A percentile compares a stretch with the other conserved stretches of the same genome.
Conservation (phyloP, 441 rosid genomes). For the Pelargonium myrrhifolium region DNA sequence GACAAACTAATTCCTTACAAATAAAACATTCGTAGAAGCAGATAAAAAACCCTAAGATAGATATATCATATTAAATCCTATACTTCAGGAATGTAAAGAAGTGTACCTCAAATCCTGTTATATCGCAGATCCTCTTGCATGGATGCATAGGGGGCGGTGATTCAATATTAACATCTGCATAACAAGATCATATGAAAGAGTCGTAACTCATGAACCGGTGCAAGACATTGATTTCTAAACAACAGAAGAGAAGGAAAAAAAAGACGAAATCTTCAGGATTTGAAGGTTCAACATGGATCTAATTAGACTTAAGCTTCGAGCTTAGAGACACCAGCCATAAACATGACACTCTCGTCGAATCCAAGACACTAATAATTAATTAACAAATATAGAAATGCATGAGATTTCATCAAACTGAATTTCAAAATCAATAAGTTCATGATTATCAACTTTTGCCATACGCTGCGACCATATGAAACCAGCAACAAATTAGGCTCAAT, state of each 20-base stretch:
- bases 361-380: too few relatives aligned
- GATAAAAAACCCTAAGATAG: neutral
- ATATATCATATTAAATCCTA: neutral
- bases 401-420: too few relatives aligned
- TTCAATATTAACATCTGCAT: slow-evolving; percentile 67
- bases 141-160: slow-evolving; percentile 82
- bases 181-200: slow-evolving; percentile 7
- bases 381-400: too few relatives aligned
- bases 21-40: too few relatives aligned
- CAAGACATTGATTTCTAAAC: neutral
- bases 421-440: too few relatives aligned
- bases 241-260: neutral
- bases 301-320: neutral
- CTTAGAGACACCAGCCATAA: neutral
- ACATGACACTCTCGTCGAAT: too few relatives aligned
- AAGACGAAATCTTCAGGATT: neutral
- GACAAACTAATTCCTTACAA: too few relatives aligned
- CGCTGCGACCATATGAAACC: too few relatives aligned
- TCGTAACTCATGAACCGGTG: neutral
- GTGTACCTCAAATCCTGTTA: slow-evolving; percentile 72
- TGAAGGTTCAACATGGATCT: neutral
- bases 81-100: neutral
- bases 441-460: too few relatives aligned
- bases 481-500: too few relatives aligned
- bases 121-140: slow-evolving; percentile 69